phyloP scores from a whole-genome alignment of 352 stramenopile genomes.

The Pythium phragmiticola region DNA sequence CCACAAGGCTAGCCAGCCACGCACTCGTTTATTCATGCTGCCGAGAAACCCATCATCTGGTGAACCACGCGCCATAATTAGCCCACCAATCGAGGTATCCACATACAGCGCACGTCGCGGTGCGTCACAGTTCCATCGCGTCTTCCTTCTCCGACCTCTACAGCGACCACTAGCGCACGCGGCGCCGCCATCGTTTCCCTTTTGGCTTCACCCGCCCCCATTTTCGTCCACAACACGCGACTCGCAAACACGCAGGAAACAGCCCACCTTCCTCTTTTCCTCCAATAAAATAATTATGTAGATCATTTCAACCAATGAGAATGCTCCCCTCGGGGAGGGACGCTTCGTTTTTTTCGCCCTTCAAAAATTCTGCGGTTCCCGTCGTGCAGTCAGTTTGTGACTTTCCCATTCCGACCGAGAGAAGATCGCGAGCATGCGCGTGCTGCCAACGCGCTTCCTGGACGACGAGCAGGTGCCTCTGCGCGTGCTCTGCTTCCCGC shows the following conservation, averaged over 20 bases:
- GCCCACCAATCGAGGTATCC: background rate
- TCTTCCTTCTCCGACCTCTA: too few species aligned
- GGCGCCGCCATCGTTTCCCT: constrained; percentile 5
- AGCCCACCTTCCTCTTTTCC: constrained; percentile 1
- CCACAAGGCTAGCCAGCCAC: too few species aligned
- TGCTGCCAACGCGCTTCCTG: constrained; percentile 55
- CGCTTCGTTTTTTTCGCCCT: too few species aligned
- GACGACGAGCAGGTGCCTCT: constrained; percentile 61
- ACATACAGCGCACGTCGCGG: background rate
- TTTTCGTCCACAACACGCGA: background rate
- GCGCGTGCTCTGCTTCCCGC: constrained; percentile 61
- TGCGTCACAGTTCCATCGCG: background rate
- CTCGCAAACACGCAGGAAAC: too few species aligned
- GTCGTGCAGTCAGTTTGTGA: background rate
- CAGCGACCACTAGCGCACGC: background rate
- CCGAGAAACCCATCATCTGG: too few species aligned
- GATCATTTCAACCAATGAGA: background rate
- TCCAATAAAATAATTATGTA: constrained; percentile 3
- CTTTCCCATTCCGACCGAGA: background rate
- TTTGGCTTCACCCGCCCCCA: background rate
- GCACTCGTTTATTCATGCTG: too few species aligned
- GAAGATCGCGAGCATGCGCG: constrained; percentile 19
- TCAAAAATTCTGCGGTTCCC: background rate
- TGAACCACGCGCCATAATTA: background rate
- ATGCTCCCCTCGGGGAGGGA: background rate